Percentiles rank a stretch among this genome's conserved stretches.
Conservation (phyloP, 257 asterid genomes). For the Euphrasia confusa region DNA sequence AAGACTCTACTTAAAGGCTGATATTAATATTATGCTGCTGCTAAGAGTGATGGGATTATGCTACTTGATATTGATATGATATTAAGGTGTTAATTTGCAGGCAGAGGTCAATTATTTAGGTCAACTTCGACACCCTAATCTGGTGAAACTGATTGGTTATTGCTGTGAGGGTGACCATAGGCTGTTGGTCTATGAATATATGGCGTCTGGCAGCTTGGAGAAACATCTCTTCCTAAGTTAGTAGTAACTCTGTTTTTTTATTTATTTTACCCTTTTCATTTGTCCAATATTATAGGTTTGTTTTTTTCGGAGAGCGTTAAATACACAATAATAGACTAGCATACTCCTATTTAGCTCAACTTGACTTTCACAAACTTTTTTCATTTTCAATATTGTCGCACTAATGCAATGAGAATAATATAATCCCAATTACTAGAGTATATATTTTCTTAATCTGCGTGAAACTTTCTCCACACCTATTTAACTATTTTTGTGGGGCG, state of each 20-base stretch:
- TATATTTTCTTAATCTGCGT: background rate
- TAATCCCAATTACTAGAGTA: background rate
- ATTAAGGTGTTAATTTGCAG: slow-evolving; percentile 51
- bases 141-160: slow-evolving; percentile 85
- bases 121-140: slow-evolving; percentile 73
- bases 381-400: background rate
- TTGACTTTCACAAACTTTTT: background rate
- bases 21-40: no score
- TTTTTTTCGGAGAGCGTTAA: no score
- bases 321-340: no score
- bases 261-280: background rate
- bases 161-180: slow-evolving; percentile 90
- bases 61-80: background rate
- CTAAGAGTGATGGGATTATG: slow-evolving; percentile 3
- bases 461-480: background rate
- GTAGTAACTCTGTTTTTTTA: slow-evolving; percentile 21
- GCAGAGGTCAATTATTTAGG: slow-evolving; percentile 93
- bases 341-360: background rate
- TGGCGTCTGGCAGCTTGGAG: slow-evolving; percentile 95
- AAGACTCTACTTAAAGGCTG: no score
- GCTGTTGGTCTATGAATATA: slow-evolving; percentile 84
- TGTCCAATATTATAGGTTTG: background rate
- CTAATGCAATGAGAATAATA: background rate
- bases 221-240: slow-evolving; percentile 74
- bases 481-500: background rate